These are phyloP conservation scores for Naganishia sp. DNA, from an alignment of 1,284 basidiomycete species.

Conservation along the genomic window DNA sequence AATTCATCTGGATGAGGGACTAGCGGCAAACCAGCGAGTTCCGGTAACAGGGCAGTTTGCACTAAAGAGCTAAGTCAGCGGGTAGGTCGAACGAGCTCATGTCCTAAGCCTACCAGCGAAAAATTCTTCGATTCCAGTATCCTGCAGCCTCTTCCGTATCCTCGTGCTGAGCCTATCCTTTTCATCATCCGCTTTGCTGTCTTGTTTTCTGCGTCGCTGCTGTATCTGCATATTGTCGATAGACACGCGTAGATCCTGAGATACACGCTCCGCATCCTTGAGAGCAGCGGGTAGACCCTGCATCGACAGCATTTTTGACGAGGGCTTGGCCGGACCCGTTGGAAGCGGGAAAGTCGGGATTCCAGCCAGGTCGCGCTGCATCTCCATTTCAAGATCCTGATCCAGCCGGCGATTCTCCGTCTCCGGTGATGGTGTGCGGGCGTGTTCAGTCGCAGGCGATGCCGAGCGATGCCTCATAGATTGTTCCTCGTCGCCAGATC, in stretches of 20 bases:
- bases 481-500: slow-evolving; percentile 31
- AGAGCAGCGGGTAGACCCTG: slow-evolving; percentile 77
- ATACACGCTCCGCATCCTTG: slow-evolving; percentile 69
- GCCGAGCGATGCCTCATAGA: slow-evolving; percentile 33
- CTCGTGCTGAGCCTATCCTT: slow-evolving; percentile 59
- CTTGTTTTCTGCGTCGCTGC: slow-evolving; percentile 6
- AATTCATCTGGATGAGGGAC: slow-evolving; percentile 71
- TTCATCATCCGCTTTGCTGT: slow-evolving; percentile 54
- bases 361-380: slow-evolving; percentile 21
- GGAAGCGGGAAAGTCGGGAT: slow-evolving; percentile 66
- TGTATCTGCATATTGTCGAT: slow-evolving; percentile 54
- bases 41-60: slow-evolving; percentile 49
- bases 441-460: slow-evolving; percentile 55
- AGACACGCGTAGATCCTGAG: slow-evolving; percentile 60
- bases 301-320: slow-evolving; percentile 65
- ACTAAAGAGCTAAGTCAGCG: slow-evolving; percentile 41
- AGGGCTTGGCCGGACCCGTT: slow-evolving; percentile 67
- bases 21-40: slow-evolving; percentile 44
- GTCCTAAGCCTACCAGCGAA: slow-evolving; percentile 70
- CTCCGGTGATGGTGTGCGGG: slow-evolving; percentile 13
- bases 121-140: slow-evolving; percentile 74
- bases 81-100: slow-evolving; percentile 5
- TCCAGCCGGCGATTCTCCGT: slow-evolving; percentile 9
- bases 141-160: slow-evolving; percentile 58
- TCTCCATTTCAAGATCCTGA: slow-evolving; percentile 24